Conservation (phyloP, 2,329 filamentous ascomycete species). For the Diaporthe ilicicola region DNA sequence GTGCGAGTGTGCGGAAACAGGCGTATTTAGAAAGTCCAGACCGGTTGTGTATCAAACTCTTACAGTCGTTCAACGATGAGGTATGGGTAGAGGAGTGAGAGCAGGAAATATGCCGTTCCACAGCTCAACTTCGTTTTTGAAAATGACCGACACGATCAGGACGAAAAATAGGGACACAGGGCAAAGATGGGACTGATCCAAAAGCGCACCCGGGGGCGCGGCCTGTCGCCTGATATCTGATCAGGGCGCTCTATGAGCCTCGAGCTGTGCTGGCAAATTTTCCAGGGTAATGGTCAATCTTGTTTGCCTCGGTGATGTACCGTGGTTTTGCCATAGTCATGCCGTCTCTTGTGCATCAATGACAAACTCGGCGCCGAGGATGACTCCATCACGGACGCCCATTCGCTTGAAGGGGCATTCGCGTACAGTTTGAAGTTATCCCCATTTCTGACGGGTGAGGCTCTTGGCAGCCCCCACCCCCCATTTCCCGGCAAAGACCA, state of each 20-base stretch:
- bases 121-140: slow-evolving; percentile 3
- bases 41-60: slow-evolving; percentile 6
- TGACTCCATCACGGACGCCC: not conserved
- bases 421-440: slow-evolving; percentile 23
- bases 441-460: slow-evolving; percentile 10
- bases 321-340: slow-evolving; percentile 15
- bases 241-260: slow-evolving; percentile 2
- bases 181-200: not conserved
- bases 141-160: not conserved
- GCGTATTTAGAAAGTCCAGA: not conserved
- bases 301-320: slow-evolving; percentile 6
- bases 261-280: slow-evolving; percentile 2
- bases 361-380: slow-evolving; percentile 10
- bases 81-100: not conserved
- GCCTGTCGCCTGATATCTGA: not conserved
- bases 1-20: not conserved
- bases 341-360: slow-evolving; percentile 21
- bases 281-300: not conserved
- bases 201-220: not conserved
- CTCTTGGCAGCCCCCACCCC: slow-evolving; percentile 17
- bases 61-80: slow-evolving; percentile 17
- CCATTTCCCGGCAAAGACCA: slow-evolving; percentile 14
- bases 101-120: slow-evolving; percentile 8
- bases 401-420: slow-evolving; percentile 12
- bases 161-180: not conserved